These are phyloP conservation scores for Cadophora sp. DNA, from an alignment of 2,329 filamentous ascomycete species.

Conservation along the genomic window DNA sequence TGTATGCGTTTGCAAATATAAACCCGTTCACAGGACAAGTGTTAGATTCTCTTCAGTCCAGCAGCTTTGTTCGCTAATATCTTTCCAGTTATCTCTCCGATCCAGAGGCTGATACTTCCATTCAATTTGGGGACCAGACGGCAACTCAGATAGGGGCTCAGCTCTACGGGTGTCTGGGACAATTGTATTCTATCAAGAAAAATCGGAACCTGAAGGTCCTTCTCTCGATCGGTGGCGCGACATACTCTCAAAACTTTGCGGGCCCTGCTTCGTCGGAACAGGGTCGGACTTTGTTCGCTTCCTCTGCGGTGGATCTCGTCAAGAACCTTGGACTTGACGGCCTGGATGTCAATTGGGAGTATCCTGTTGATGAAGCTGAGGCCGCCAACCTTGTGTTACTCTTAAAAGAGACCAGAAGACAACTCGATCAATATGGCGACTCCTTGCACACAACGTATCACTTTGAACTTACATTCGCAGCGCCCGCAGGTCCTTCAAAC, in stretches of 20 bases:
- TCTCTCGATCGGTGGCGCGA: constrained; percentile 84
- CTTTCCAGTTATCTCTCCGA: constrained; percentile 59
- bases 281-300: constrained; percentile 40
- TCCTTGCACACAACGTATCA: constrained; percentile 49
- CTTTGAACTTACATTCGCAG: constrained; percentile 60
- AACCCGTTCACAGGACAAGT: constrained; percentile 79
- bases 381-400: neutral
- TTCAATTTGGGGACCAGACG: constrained; percentile 47
- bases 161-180: constrained; percentile 84
- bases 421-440: constrained; percentile 55
- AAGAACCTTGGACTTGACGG: constrained; percentile 29
- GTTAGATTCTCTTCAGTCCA: constrained; percentile 47
- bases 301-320: constrained; percentile 26
- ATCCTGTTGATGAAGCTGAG: neutral
- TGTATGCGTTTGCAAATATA: constrained; percentile 90
- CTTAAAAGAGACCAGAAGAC: constrained; percentile 38
- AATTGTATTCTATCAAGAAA: constrained; percentile 79
- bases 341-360: neutral
- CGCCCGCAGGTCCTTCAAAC: constrained; percentile 55
- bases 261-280: constrained; percentile 65
- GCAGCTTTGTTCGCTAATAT: constrained; percentile 5
- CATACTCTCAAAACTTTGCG: constrained; percentile 77
- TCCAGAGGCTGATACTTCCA: constrained; percentile 72
- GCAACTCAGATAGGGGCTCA: constrained; percentile 50
- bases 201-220: constrained; percentile 81